Evolutionary conservation across 179 eudicot species (phyloP).

Genomic region (Gypsophila paniculata): DNA sequence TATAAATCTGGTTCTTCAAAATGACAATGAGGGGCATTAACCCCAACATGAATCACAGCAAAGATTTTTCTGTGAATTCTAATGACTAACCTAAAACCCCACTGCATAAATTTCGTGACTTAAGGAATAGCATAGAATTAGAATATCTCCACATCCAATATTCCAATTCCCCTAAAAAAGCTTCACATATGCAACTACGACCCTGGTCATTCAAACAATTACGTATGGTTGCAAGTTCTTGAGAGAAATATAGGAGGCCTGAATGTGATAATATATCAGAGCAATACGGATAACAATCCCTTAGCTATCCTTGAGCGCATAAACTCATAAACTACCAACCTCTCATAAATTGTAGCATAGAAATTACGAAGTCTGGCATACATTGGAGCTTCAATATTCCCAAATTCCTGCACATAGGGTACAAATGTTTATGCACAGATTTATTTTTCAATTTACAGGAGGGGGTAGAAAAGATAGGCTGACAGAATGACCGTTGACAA

Average conservation of each 20-base stretch:
- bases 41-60: background rate
- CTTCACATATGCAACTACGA: background rate
- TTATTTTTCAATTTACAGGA: background rate
- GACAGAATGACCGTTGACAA: background rate
- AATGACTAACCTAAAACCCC: background rate
- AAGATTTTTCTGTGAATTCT: background rate
- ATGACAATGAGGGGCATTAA: background rate
- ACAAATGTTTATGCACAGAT: background rate
- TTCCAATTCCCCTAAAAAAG: background rate
- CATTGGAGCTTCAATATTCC: constrained; percentile 82
- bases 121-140: background rate
- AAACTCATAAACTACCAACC: constrained; percentile 36
- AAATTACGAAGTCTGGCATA: constrained; percentile 72
- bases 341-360: constrained; percentile 62
- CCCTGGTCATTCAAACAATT: background rate
- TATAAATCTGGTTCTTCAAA: constrained; percentile 1
- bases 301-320: background rate
- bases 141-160: background rate
- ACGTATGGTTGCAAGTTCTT: background rate
- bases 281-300: background rate
- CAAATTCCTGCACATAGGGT: constrained; percentile 65
- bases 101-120: background rate
- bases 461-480: background rate
- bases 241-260: background rate
- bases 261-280: background rate